phyloP scores from a whole-genome alignment of 306 rosid species.

The Citrullus amarus region DNA sequence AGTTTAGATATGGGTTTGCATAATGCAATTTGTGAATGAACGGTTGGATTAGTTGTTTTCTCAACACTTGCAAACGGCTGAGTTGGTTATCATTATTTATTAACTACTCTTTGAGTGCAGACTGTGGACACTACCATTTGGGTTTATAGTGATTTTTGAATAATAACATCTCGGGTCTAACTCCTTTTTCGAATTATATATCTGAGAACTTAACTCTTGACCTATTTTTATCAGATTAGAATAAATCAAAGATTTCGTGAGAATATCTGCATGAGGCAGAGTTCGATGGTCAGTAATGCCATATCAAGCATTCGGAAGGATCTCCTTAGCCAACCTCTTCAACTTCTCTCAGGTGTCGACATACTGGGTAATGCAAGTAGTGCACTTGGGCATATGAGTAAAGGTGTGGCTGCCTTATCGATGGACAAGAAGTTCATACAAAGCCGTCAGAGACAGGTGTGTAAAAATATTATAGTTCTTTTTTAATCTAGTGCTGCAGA shows the following conservation, averaged over 20 bases:
- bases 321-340: conserved; percentile 94
- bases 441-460: conserved; percentile 89
- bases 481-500: not conserved
- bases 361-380: conserved; percentile 99
- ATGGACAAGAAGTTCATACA: conserved; percentile 98
- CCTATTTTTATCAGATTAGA: conserved; percentile 52
- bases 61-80: not conserved
- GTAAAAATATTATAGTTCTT: conserved; percentile 4
- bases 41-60: not conserved
- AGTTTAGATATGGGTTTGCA: not conserved
- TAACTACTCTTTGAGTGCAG: not conserved
- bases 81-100: too few species aligned
- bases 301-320: conserved; percentile 80
- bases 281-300: conserved; percentile 85
- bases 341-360: conserved; percentile 91
- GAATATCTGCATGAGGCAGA: conserved; percentile 84
- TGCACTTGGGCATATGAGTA: conserved; percentile 99
- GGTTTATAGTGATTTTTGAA: not conserved
- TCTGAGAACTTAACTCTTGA: not conserved
- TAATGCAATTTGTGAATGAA: not conserved
- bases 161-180: not conserved
- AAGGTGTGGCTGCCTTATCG: conserved; percentile 96
- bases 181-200: not conserved
- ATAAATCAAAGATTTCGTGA: conserved; percentile 78
- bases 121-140: not conserved